phyloP scores from a whole-genome alignment of 148 eudicot genomes.

The Vaccinium myrtillus region DNA sequence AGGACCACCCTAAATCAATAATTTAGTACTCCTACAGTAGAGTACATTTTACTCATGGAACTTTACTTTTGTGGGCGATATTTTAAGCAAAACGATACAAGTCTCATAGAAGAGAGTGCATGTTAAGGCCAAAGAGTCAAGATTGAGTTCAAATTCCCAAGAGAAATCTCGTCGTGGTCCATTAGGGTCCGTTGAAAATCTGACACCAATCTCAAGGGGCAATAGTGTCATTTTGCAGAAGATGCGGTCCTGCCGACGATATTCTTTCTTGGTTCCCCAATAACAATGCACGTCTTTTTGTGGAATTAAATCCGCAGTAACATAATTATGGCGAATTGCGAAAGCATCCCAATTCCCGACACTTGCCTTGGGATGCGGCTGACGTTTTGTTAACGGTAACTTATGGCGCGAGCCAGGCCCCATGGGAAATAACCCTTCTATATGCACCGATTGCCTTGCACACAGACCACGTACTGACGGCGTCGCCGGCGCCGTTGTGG shows the following conservation, averaged over 20 bases:
- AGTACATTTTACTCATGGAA: no score
- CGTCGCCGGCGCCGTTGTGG: no score
- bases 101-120: neutral
- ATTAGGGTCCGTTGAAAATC: neutral
- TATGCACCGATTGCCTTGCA: no score
- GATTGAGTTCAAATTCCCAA: neutral
- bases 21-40: no score
- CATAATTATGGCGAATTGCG: neutral
- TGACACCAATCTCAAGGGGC: neutral
- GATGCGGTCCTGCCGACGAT: neutral
- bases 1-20: no score
- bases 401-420: neutral
- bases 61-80: no score
- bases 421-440: no score
- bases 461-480: no score
- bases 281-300: neutral
- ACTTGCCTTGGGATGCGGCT: neutral
- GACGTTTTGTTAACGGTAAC: neutral
- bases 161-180: neutral
- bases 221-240: no score
- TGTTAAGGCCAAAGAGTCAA: neutral
- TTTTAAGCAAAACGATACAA: no score
- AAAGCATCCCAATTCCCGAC: slow-evolving; percentile 1
- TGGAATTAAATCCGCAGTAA: neutral
- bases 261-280: neutral